Conservation (phyloP, 2,329 filamentous ascomycete genomes). For the Epichloe hybrida region DNA sequence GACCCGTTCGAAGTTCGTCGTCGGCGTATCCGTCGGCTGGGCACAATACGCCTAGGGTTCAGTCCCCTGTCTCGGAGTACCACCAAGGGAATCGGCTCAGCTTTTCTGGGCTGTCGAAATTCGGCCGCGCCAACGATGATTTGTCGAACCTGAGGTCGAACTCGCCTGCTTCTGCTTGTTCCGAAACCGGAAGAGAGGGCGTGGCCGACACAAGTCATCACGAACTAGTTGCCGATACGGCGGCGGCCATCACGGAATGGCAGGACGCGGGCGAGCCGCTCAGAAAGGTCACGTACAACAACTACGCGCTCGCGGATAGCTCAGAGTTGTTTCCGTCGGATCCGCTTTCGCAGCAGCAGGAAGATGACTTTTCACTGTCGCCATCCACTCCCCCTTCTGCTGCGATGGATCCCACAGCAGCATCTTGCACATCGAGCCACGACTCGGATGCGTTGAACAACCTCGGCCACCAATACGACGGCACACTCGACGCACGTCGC, state of each 20-base stretch:
- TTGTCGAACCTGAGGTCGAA: conserved; percentile 18
- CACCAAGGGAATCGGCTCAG: conserved; percentile 12
- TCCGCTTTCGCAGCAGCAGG: conserved; percentile 10
- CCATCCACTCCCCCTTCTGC: not conserved
- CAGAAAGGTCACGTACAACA: conserved; percentile 11
- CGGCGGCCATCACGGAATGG: conserved; percentile 13
- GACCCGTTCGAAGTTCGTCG: conserved; percentile 15
- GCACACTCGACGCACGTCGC: conserved; percentile 8
- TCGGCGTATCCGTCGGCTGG: conserved; percentile 18
- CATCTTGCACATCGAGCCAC: not conserved
- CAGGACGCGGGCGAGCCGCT: conserved; percentile 11
- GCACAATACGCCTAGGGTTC: conserved; percentile 9
- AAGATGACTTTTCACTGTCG: not conserved
- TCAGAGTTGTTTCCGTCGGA: conserved; percentile 13
- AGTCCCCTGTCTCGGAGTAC: conserved; percentile 16
- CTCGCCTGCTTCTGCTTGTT: conserved; percentile 11
- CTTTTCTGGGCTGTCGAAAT: conserved; percentile 17
- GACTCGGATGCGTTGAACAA: conserved; percentile 2
- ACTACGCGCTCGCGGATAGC: conserved; percentile 15
- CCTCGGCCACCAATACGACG: conserved; percentile 13
- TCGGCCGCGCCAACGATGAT: conserved; percentile 15
- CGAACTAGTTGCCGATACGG: conserved; percentile 14
- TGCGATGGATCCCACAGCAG: not conserved
- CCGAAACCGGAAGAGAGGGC: conserved; percentile 1
- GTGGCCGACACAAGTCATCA: conserved; percentile 8